A percentile compares a stretch with the other conserved stretches of the same genome.
These are phyloP conservation scores for Suillus brevipes DNA, from an alignment of 768 basidiomycete species.

Conservation along the genomic window DNA sequence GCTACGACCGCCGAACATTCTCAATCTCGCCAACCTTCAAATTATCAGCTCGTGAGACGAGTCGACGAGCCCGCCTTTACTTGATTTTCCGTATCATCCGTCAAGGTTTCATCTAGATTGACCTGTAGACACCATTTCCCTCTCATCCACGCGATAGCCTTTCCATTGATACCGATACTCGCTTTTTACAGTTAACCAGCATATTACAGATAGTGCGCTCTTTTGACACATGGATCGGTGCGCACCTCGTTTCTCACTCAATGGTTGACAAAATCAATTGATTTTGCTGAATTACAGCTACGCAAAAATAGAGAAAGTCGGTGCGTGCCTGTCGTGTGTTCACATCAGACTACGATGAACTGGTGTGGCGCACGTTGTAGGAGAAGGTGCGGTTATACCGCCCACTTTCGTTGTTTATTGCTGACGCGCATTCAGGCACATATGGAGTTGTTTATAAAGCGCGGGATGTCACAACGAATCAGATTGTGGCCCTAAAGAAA, in stretches of 20 bases:
- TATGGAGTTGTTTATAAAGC: constrained; percentile 99
- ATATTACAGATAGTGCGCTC: neutral
- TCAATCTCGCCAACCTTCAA: constrained; percentile 18
- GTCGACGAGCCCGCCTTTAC: constrained; percentile 13
- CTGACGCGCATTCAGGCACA: constrained; percentile 60
- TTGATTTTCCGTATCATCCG: constrained; percentile 5
- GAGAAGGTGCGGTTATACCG: constrained; percentile 39
- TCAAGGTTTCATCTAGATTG: neutral
- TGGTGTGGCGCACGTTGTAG: constrained; percentile 30
- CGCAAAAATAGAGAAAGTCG: constrained; percentile 97
- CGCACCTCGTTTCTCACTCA: constrained; percentile 13
- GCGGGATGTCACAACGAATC: constrained; percentile 71
- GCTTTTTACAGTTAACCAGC: constrained; percentile 6
- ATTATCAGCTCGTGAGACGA: constrained; percentile 2
- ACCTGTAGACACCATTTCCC: constrained; percentile 1
- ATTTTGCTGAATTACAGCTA: constrained; percentile 59
- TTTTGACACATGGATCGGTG: constrained; percentile 35
- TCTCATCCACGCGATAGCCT: constrained; percentile 4
- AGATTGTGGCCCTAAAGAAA: constrained; percentile 97
- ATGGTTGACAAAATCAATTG: constrained; percentile 19
- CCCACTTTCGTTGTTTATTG: constrained; percentile 9
- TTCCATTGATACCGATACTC: constrained; percentile 7
- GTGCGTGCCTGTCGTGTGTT: constrained; percentile 53
- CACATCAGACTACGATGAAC: constrained; percentile 14
- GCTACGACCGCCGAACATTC: constrained; percentile 8